Conservation (phyloP, 164 flowering plant species). For the Euptelea pleiosperma region DNA sequence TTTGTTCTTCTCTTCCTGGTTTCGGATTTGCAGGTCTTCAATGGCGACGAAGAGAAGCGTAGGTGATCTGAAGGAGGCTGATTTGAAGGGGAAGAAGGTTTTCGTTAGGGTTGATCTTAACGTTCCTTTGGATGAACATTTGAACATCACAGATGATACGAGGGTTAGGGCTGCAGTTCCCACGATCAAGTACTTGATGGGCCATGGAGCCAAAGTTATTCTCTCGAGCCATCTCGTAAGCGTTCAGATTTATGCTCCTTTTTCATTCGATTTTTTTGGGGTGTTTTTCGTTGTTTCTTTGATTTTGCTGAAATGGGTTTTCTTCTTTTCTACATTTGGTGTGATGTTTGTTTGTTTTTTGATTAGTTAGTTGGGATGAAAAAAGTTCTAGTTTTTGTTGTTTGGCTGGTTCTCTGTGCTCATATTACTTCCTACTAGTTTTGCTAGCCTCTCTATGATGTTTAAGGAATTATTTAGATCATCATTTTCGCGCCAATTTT, state of each 20-base stretch:
- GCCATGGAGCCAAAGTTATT: constrained; percentile 53
- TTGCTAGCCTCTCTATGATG: too few relatives aligned
- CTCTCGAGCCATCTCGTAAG: constrained; percentile 54
- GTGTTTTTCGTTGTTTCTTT: not conserved
- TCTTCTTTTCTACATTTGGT: not conserved
- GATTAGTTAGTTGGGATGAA: too few relatives aligned
- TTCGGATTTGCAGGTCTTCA: not conserved
- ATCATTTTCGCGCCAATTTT: too few relatives aligned
- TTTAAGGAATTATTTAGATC: too few relatives aligned
- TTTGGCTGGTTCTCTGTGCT: too few relatives aligned
- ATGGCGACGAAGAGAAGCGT: constrained; percentile 69
- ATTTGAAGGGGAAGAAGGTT: constrained; percentile 69
- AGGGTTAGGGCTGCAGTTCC: constrained; percentile 69
- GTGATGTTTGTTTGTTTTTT: not conserved
- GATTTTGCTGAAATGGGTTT: too few relatives aligned
- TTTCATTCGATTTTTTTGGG: not conserved
- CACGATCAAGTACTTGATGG: constrained; percentile 60
- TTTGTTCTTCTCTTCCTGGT: not conserved
- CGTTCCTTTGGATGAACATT: constrained; percentile 64
- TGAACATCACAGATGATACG: constrained; percentile 70
- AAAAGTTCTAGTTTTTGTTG: too few relatives aligned
- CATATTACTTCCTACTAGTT: too few relatives aligned
- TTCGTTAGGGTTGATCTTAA: constrained; percentile 74
- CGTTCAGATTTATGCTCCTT: not conserved
- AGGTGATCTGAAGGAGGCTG: constrained; percentile 48